phyloP scores from a whole-genome alignment of 2,329 filamentous ascomycete species.

The Aspergillus jensenii region DNA sequence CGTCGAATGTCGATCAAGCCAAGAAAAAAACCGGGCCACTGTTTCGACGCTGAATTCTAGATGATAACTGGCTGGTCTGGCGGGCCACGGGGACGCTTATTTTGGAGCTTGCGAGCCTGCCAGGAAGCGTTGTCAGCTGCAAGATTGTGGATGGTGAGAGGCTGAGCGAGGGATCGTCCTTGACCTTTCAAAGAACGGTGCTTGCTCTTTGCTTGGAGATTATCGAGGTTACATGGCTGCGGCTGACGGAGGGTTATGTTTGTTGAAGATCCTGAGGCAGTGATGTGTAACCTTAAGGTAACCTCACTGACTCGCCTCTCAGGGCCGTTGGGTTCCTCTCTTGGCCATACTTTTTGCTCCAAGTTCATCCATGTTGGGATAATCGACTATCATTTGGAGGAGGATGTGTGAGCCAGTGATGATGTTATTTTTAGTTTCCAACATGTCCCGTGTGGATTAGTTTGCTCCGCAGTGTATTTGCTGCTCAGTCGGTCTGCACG shows the following conservation, averaged over 20 bases:
- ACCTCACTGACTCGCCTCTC: neutral
- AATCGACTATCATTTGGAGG: neutral
- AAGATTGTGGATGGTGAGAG: neutral
- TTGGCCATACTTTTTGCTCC: too few relatives aligned
- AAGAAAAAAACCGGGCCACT: neutral
- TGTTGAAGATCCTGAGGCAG: neutral
- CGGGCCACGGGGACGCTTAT: neutral
- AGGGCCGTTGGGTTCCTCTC: neutral
- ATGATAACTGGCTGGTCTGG: neutral
- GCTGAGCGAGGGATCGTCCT: neutral
- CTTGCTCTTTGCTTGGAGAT: neutral
- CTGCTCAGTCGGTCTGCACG: neutral
- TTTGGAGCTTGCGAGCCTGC: neutral
- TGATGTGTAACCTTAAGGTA: constrained; percentile 10
- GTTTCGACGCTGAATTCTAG: neutral
- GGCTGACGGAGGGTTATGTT: neutral
- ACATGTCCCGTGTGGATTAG: neutral
- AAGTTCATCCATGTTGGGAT: neutral
- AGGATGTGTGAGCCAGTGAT: neutral
- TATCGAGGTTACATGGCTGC: neutral
- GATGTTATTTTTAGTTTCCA: neutral
- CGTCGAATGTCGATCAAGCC: neutral
- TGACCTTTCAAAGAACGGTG: neutral
- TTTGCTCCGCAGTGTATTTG: neutral
- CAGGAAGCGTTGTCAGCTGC: too few relatives aligned